Evolutionary conservation across 2,329 filamentous ascomycete genomes (phyloP).

Genomic region (Colletotrichum higginsianum): DNA sequence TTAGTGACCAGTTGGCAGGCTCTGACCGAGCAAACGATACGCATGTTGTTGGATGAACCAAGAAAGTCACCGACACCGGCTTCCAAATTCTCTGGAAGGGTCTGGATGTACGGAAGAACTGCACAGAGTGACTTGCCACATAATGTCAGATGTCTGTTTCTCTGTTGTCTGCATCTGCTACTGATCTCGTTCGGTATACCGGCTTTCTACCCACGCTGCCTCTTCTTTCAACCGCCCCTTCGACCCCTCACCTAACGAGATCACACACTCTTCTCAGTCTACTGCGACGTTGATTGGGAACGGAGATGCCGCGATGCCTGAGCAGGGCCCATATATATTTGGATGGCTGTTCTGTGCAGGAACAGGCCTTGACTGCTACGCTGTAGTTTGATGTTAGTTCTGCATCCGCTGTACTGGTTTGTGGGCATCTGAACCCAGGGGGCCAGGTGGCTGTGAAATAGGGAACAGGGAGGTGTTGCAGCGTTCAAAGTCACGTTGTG

Average conservation of each 20-base stretch:
- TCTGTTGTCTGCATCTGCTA: conserved; percentile 21
- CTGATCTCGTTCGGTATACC: conserved; percentile 23
- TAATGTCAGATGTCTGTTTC: conserved; percentile 30
- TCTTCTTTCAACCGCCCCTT: conserved; percentile 14
- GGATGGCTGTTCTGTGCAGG: not conserved
- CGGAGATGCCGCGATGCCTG: conserved; percentile 28
- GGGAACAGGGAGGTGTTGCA: conserved; percentile 3
- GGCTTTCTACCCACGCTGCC: conserved; percentile 15
- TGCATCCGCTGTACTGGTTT: not conserved
- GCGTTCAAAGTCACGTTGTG: conserved; percentile 25
- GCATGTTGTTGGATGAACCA: not conserved
- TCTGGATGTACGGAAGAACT: conserved; percentile 14
- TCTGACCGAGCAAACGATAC: not conserved
- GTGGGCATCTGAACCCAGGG: not conserved
- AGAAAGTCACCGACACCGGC: conserved; percentile 4
- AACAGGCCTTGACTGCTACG: not conserved
- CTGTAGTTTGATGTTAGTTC: not conserved
- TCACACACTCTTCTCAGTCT: conserved; percentile 2
- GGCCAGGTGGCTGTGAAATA: conserved; percentile 15
- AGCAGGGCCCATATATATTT: conserved; percentile 12
- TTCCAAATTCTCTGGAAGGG: conserved; percentile 22
- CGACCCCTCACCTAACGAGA: not conserved
- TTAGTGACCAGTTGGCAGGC: conserved; percentile 22
- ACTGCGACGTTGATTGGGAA: not conserved
- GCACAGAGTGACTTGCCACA: conserved; percentile 22